These are phyloP conservation scores for Carex parvula DNA, from an alignment of 176 grass and related monocot species.

Conservation along the genomic window DNA sequence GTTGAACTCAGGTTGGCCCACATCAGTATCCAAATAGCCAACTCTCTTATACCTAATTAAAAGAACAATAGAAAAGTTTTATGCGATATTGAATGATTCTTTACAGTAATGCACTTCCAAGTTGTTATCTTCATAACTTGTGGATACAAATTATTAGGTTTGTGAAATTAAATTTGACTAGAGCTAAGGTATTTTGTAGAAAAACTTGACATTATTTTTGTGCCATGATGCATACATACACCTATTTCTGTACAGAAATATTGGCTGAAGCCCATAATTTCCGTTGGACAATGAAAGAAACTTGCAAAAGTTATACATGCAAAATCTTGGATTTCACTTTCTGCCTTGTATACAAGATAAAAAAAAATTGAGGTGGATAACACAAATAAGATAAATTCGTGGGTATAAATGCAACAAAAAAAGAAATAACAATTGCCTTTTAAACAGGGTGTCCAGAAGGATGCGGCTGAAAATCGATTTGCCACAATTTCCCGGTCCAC, in stretches of 20 bases:
- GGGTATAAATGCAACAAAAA: background rate
- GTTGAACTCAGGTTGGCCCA: constrained; percentile 75
- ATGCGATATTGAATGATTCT: background rate
- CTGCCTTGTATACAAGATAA: background rate
- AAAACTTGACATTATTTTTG: background rate
- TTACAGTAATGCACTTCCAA: background rate
- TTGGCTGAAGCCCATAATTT: background rate
- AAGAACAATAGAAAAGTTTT: constrained; percentile 1
- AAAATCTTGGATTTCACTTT: background rate
- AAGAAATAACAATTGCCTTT: constrained; percentile 26
- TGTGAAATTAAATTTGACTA: background rate
- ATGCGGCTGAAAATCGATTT: constrained; percentile 65
- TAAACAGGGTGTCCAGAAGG: constrained; percentile 60
- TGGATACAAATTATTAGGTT: background rate
- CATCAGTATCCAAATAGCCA: constrained; percentile 70
- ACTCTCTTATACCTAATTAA: constrained; percentile 56
- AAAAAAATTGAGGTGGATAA: background rate
- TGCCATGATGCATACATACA: background rate
- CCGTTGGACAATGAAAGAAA: background rate
- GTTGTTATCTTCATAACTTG: background rate
- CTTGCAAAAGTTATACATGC: background rate
- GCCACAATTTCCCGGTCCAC: constrained; percentile 61
- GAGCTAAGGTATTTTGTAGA: background rate
- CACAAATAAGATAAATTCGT: background rate
- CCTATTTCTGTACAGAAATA: background rate